Base-by-base conservation (phyloP, 306 rosid species). In the Cucurbita pepo region DNA sequence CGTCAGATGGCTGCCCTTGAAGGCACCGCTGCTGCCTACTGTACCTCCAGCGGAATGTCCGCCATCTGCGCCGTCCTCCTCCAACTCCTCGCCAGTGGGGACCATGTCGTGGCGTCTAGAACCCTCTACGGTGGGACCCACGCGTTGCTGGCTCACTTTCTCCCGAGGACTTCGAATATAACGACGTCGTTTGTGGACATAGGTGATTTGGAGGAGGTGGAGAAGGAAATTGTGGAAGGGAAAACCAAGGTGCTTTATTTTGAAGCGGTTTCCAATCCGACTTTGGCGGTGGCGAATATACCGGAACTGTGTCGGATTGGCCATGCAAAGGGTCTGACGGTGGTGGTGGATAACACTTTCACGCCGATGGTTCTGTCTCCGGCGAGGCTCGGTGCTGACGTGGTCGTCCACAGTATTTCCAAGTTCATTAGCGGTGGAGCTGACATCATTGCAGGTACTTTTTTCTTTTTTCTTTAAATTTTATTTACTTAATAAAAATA, bases 351-450 rank as follows among this genome's bases (percentile, higher is more conserved):
- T 70, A 95, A 95, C 67, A 95, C 99, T 0, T 95, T 95, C 60
- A 79, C 97, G 0, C 99, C 99, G 5, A 88, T 95, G 99, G 79
- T 95, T 43, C 40, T 95, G 5, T 88, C 97, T 0, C 99, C 99
- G 5, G 91, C 84, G 6, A 72, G 84, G 5, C 99, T 88, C 3
- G 99, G 99, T 2, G 99, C 99, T 8, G 99, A 95, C 48, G 97
- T 89, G 0, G 96, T 95, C 3, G 52, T 95, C 43, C 99, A 95
- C 21, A 95, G 99, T 76, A 91, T 95, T 76, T 81, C 99, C 58
- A 95, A 95, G 77, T 95, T 88, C 70, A 83, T 95, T 67, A 95
- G 99, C 78, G 99, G 99, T 69, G 97, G 96, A 74, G 97, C 99
- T 56, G 99, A 95, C 56, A 81, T 95, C 19, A 91, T 95, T 64